phyloP scores from a whole-genome alignment of 352 stramenopile species.

The Globisporangium okanoganense region DNA sequence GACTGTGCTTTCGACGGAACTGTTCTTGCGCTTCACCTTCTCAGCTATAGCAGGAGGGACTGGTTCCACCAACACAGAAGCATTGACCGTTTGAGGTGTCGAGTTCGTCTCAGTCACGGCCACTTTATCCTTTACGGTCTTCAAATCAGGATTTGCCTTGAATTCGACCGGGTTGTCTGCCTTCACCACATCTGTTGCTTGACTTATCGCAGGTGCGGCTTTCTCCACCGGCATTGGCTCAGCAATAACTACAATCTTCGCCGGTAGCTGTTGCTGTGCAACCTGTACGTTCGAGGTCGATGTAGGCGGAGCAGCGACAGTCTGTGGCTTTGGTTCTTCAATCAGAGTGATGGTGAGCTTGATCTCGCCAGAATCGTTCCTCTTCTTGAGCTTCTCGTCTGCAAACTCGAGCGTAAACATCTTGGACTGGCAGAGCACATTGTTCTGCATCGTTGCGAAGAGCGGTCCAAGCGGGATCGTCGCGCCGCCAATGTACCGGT shows the following conservation, averaged over 20 bases:
- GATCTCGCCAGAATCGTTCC: slow-evolving; percentile 28
- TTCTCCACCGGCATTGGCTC: too few relatives aligned
- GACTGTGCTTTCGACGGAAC: neutral
- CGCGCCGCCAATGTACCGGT: slow-evolving; percentile 46
- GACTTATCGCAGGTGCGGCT: neutral
- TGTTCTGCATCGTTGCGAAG: slow-evolving; percentile 8
- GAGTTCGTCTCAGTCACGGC: neutral
- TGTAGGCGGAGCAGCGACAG: neutral
- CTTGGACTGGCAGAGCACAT: slow-evolving; percentile 25
- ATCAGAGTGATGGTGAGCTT: slow-evolving; percentile 42
- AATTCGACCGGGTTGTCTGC: neutral
- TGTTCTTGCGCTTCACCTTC: neutral
- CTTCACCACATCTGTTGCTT: neutral
- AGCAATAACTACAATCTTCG: too few relatives aligned
- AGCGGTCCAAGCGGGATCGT: slow-evolving; percentile 28
- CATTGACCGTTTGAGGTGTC: too few relatives aligned
- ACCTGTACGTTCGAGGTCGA: neutral
- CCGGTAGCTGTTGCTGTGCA: neutral
- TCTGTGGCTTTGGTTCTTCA: slow-evolving; percentile 8
- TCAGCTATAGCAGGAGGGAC: too few relatives aligned
- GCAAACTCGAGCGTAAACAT: slow-evolving; percentile 38
- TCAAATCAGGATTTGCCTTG: neutral
- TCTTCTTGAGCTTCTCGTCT: slow-evolving; percentile 46
- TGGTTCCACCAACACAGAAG: neutral
- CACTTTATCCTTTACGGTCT: neutral